Base-by-base conservation (phyloP, 495 filamentous ascomycete species). In the Penicillium paxilli region DNA sequence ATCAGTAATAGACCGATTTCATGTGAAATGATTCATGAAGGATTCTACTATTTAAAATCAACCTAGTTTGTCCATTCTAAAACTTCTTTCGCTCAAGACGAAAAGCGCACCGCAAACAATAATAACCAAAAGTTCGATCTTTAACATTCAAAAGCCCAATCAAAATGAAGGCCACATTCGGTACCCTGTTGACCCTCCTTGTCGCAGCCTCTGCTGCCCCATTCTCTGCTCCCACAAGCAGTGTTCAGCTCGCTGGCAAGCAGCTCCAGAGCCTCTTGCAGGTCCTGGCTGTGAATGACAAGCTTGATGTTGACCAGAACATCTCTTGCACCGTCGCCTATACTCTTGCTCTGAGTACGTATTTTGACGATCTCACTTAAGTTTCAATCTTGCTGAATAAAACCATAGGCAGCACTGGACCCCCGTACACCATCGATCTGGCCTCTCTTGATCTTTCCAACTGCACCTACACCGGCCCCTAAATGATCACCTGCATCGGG, bases 321-420 rank as follows among this genome's bases (percentile, higher is more conserved):
- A 61, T 61, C 26, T 51, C 28, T 19, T 61, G 58, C 54, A 44
- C 32, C 11, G 47, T 61, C 4, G 35, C 54, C 22, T 61, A 61
- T 22, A 51, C 50, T 6, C 47, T 61, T 3, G 33, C 58, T 6
- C 47, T 61, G 16, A 57, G 58, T 61, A 57, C 14, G 11, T 45
- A 14, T 19, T 26, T 23, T n/a, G 20, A 16, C 22, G 19, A 20
- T 23, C 1, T 44, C 16, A 30, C 20, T 23, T 1, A 51, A 25
- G 12, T 19, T 41, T 14, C 19, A 28, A 40, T 26, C 14, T 25
- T 45, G 16, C 38, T 52, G 10, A 44, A 16, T 11, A 20, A 21
- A 38, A 33, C 2, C 7, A 20, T 22, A 52, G 49, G 44, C 49
- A 12, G 17, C 16, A 26, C 42, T 20, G 55, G 49, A 17, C 49